These are phyloP conservation scores for Scorias spongiosa DNA, from an alignment of 2,329 filamentous ascomycete genomes.

Conservation along the genomic window DNA sequence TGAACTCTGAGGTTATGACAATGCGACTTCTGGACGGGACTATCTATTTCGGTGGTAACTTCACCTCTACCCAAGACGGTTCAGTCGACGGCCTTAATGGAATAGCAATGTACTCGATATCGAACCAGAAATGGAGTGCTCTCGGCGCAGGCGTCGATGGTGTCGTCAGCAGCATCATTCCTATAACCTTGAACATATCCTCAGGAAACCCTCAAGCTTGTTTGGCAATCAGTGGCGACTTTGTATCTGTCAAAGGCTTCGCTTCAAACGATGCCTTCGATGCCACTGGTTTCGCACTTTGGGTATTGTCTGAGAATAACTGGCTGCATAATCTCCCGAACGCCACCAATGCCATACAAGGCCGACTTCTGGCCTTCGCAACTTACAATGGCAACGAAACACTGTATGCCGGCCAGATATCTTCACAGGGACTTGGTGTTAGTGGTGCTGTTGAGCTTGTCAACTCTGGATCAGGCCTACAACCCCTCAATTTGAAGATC, in stretches of 20 bases:
- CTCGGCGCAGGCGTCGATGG: constrained; percentile 81
- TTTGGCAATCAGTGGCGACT: constrained; percentile 67
- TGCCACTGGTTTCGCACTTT: constrained; percentile 69
- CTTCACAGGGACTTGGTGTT: constrained; percentile 57
- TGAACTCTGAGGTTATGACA: constrained; percentile 63
- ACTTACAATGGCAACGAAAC: constrained; percentile 44
- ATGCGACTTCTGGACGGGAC: constrained; percentile 43
- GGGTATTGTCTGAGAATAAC: constrained; percentile 71
- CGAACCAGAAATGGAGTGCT: constrained; percentile 55
- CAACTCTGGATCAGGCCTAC: constrained; percentile 23
- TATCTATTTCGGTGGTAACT: constrained; percentile 73
- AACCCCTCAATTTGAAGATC: constrained; percentile 43
- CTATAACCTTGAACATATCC: constrained; percentile 66
- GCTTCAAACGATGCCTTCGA: constrained; percentile 43
- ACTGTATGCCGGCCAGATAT: constrained; percentile 71
- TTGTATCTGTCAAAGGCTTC: constrained; percentile 57
- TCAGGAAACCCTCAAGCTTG: constrained; percentile 52
- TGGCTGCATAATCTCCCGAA: constrained; percentile 70
- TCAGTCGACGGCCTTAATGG: constrained; percentile 52
- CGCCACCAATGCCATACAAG: constrained; percentile 50
- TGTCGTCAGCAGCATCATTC: constrained; percentile 56
- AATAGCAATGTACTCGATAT: constrained; percentile 59
- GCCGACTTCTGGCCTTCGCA: constrained; percentile 57
- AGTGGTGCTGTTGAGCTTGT: constrained; percentile 57
- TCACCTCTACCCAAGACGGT: constrained; percentile 55